These are phyloP conservation scores for Pythium chondricola DNA, from an alignment of 352 stramenopile species.

Conservation along the genomic window DNA sequence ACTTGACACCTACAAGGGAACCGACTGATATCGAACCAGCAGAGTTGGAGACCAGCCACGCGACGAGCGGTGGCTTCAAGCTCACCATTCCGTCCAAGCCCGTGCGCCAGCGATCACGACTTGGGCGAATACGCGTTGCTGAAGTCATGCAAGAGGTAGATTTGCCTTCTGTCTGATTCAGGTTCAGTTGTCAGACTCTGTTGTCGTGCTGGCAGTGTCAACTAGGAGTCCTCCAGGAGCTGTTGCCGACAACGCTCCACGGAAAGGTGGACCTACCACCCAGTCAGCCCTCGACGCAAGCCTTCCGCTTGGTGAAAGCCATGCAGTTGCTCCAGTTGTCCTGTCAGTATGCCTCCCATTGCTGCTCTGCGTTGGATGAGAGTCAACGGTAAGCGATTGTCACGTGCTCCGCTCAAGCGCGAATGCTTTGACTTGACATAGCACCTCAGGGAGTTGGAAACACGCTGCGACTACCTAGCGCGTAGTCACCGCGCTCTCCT, in stretches of 20 bases:
- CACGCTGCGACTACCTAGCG: too few species aligned
- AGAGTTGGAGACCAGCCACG: too few species aligned
- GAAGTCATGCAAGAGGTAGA: conserved; percentile 34
- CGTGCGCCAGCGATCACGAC: conserved; percentile 11
- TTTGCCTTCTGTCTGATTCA: not conserved
- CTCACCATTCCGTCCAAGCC: conserved; percentile 24
- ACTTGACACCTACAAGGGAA: too few species aligned
- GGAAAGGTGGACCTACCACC: not conserved
- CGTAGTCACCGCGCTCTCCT: too few species aligned
- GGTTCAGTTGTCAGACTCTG: not conserved
- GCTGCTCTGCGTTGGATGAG: too few species aligned
- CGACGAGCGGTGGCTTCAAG: conserved; percentile 17
- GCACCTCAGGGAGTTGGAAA: conserved; percentile 14
- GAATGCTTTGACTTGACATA: not conserved
- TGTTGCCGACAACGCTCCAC: conserved; percentile 35
- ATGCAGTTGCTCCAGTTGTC: conserved; percentile 43
- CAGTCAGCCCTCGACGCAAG: not conserved
- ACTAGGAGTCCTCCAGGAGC: conserved; percentile 27
- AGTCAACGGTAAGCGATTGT: too few species aligned
- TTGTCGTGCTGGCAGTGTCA: conserved; percentile 13
- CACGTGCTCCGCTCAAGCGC: too few species aligned
- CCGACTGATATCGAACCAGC: too few species aligned
- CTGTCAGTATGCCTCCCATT: conserved; percentile 58
- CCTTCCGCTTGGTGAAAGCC: not conserved
- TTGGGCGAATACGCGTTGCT: conserved; percentile 24